Base-by-base conservation (phyloP, 2,329 filamentous ascomycete genomes). In the Phaeosphaeriaceae sp. region DNA sequence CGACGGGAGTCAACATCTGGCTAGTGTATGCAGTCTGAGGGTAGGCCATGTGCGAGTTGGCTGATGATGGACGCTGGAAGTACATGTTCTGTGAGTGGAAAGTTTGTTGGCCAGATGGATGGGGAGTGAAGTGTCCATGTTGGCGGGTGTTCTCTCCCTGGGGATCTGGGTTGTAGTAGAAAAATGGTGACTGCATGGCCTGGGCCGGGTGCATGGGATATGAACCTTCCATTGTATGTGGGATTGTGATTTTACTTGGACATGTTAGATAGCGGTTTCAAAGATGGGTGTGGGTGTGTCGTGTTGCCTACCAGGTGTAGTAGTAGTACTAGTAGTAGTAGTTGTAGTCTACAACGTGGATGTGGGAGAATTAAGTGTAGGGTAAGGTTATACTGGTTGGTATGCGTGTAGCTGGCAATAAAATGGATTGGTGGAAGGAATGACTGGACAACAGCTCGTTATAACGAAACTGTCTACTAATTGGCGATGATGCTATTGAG, bases 131-230 rank as follows among this genome's bases (percentile, higher is more conserved):
- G 76, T 90, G 87, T 46, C 85, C 85, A 76, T 92, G 87, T 70
- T 89, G 88, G 67, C 87, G 83, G 67, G 64, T 58, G 71, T 70
- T 74, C 65, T 92, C 88, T 56, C 85, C 80, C 73, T 84, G 86
- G 58, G 87, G 82, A 63, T 94, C 89, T 60, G 88, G 86, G 61
- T 85, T 87, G 80, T 93, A 96, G 81, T 92, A 94, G 83, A 89
- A 92, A 81, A 92, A 95, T 50, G 89, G 80, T 60, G 87, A 84
- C 76, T 89, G 87, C 81, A 89, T 84, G 66, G 82, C 74, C 74
- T 77, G 74, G 61, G 76, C 58, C 50, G 75, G 71, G 68, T 77
- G 76, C 66, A 79, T 76, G 56, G 76, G 71, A 66, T 81, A 81
- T 82, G 84, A 66, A 76, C 83, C 74, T 68, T 90, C 87, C 88